Percentiles rank a stretch among this genome's conserved stretches.
phyloP scores from a whole-genome alignment of 306 rosid species.

The Biancaea sappan region DNA sequence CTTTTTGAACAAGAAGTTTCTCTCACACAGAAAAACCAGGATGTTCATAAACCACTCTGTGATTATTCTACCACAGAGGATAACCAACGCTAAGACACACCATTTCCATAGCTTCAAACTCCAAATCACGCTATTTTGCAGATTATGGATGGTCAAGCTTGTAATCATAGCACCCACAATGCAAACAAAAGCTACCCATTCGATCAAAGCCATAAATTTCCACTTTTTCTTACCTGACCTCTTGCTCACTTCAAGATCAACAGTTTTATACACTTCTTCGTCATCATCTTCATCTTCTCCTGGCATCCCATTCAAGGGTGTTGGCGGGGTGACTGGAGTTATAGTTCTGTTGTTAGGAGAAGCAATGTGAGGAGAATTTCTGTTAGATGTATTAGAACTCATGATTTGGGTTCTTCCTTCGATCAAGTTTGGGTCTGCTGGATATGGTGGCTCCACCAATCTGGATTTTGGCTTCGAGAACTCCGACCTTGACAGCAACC shows the following conservation, averaged over 20 bases:
- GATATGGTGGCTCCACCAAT: conserved; percentile 48
- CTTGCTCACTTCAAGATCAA: conserved; percentile 48
- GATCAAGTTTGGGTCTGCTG: conserved; percentile 14
- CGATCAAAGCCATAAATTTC: conserved; percentile 32
- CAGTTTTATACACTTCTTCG: conserved; percentile 58
- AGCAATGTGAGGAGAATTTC: conserved; percentile 38
- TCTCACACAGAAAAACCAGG: conserved; percentile 52
- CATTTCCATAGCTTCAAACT: conserved; percentile 12
- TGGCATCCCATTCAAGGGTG: conserved; percentile 18
- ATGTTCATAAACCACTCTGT: conserved; percentile 8
- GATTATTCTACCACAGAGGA: conserved; percentile 9
- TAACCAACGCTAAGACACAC: conserved; percentile 15
- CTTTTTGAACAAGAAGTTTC: conserved; percentile 68
- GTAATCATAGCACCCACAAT: conserved; percentile 43
- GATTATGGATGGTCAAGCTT: conserved; percentile 42
- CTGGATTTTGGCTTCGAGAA: conserved; percentile 65
- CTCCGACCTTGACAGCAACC: conserved; percentile 41
- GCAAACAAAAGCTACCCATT: conserved; percentile 49
- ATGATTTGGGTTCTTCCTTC: conserved; percentile 26
- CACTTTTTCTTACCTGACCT: conserved; percentile 38
- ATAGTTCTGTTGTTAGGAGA: conserved; percentile 37
- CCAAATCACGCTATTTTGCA: conserved; percentile 27
- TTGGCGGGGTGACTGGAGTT: conserved; percentile 7
- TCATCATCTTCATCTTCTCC: conserved; percentile 55
- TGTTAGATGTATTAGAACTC: not conserved